Base-by-base conservation (phyloP, 2,329 filamentous ascomycete species). In the Aspergillus brasiliensis region DNA sequence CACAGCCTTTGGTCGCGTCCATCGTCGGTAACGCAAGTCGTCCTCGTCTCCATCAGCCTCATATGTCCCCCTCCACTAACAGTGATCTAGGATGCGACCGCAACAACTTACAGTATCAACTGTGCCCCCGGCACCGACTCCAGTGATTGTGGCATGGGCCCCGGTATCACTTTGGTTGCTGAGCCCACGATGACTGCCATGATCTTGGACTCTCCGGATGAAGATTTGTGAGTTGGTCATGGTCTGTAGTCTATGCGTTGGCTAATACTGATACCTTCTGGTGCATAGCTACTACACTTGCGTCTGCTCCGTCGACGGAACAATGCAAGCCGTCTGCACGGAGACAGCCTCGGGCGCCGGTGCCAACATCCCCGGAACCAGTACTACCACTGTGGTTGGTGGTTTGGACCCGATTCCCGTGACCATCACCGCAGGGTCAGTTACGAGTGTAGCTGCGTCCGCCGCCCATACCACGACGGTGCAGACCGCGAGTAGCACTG, bases 21-120 rank as follows among this genome's bases (percentile, higher is more conserved):
- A 61, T 73, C 52, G 44, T 71, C 5, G 66, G 57, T 11, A 63
- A 70, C 47, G 69, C 72, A 49, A 46, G 62, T 63, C 8, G 25
- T 7, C 15, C 28, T 23, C 23, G 34, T 31, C 19, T 19, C 1
- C 1, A 55, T 54, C 15, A 38, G 37, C 34, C 13, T 8, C 8
- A n/a, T 54, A 49, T 17, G 44, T 11, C 2, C 17, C 10, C 2
- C 2, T 28, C 10, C 0, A 6, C 51, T 54, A 31, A 54, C 25
- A 3, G 4, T 5, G 37, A 13, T 19, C 4, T 13, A 72, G 69
- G 61, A 68, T 40, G 61, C 65, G 10, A 65, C 66, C 11, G 69
- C 66, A 2, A 71, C 68, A 4, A 71, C 69, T 1, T 71, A 69
- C 48, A 67, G 62, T 34, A 64, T 71, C 42, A 70, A 67, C 34